A percentile compares a stretch with the other conserved stretches of the same genome.
Evolutionary conservation across 331 rosid genomes (phyloP).

Genomic region (Acacia pycnantha): DNA sequence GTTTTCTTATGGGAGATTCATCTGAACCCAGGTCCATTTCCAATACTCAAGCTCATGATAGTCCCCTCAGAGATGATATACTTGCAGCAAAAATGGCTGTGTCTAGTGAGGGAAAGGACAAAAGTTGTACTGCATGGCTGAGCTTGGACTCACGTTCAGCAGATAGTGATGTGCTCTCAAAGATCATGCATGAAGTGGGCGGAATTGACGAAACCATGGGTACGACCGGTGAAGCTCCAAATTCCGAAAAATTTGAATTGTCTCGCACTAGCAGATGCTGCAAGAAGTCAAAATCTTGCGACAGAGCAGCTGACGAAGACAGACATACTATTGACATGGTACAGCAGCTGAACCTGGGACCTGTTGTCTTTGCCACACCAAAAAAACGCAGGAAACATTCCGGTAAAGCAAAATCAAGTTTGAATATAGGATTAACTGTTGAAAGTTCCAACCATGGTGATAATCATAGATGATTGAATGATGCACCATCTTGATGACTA

Average conservation of each 20-base stretch:
- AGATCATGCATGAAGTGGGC: slow-evolving; percentile 22
- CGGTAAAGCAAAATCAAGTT: slow-evolving; percentile 39
- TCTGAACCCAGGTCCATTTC: slow-evolving; percentile 35
- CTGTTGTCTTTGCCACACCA: slow-evolving; percentile 33
- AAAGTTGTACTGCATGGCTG: slow-evolving; percentile 58
- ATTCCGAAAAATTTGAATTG: slow-evolving; percentile 30
- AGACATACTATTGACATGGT: slow-evolving; percentile 31
- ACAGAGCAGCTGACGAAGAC: slow-evolving; percentile 32
- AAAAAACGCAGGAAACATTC: slow-evolving; percentile 52
- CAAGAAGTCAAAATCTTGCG: slow-evolving; percentile 33
- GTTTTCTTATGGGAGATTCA: slow-evolving; percentile 24
- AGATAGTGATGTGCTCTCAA: slow-evolving; percentile 30
- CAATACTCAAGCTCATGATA: slow-evolving; percentile 41
- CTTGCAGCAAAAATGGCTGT: slow-evolving; percentile 38
- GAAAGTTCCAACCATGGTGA: slow-evolving; percentile 45
- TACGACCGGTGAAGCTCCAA: slow-evolving; percentile 24
- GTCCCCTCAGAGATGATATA: slow-evolving; percentile 27
- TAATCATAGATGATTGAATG: slow-evolving; percentile 28
- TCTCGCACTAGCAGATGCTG: slow-evolving; percentile 36
- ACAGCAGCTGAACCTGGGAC: slow-evolving; percentile 49
- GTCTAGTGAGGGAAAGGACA: slow-evolving; percentile 43
- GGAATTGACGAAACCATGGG: neutral
- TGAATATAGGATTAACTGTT: slow-evolving; percentile 41
- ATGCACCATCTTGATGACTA: slow-evolving; percentile 23
- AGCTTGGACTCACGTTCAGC: slow-evolving; percentile 60